A percentile compares a stretch with the other conserved stretches of the same genome.
Conservation (phyloP, 2,329 filamentous ascomycete genomes). For the Pseudohalonectria lignicola region DNA sequence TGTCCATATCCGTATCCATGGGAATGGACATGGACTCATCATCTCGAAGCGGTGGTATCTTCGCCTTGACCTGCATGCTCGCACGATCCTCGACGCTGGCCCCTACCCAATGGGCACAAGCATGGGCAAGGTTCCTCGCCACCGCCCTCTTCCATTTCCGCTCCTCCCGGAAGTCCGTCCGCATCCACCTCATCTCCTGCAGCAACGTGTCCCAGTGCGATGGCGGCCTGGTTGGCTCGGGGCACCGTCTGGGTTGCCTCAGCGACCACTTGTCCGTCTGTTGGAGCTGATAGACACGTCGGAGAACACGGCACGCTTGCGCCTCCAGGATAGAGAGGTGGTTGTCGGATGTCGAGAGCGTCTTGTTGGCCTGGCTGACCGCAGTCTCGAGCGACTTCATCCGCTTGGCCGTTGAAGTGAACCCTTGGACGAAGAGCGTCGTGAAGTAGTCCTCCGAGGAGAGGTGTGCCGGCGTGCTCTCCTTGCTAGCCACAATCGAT, state of each 20-base stretch:
- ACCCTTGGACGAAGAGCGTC: slow-evolving; percentile 48
- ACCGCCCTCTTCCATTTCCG: slow-evolving; percentile 83
- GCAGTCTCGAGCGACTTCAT: slow-evolving; percentile 60
- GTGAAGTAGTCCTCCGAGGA: slow-evolving; percentile 54
- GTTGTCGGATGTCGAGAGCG: slow-evolving; percentile 74
- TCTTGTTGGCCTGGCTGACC: slow-evolving; percentile 77
- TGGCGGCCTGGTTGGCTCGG: slow-evolving; percentile 66
- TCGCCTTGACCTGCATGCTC: slow-evolving; percentile 51
- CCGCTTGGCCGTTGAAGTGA: slow-evolving; percentile 42
- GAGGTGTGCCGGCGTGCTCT: slow-evolving; percentile 42
- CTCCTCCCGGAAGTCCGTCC: slow-evolving; percentile 90
- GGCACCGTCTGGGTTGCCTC: slow-evolving; percentile 73
- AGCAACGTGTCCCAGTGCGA: slow-evolving; percentile 81
- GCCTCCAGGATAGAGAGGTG: slow-evolving; percentile 75
- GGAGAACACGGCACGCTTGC: slow-evolving; percentile 77
- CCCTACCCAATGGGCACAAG: slow-evolving; percentile 73
- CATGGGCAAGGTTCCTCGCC: slow-evolving; percentile 68
- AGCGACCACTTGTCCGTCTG: slow-evolving; percentile 89
- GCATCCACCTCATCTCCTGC: slow-evolving; percentile 95
- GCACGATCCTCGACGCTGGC: slow-evolving; percentile 52
- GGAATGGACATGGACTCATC: not conserved
- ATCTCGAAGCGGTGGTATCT: too few relatives aligned
- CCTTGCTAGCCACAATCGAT: slow-evolving; percentile 18
- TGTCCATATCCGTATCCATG: not conserved
- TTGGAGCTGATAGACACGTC: slow-evolving; percentile 82